Percentiles rank a stretch among this genome's conserved stretches.
These are phyloP conservation scores for Truncatella angustata DNA, from an alignment of 2,329 filamentous ascomycete genomes.

Conservation along the genomic window DNA sequence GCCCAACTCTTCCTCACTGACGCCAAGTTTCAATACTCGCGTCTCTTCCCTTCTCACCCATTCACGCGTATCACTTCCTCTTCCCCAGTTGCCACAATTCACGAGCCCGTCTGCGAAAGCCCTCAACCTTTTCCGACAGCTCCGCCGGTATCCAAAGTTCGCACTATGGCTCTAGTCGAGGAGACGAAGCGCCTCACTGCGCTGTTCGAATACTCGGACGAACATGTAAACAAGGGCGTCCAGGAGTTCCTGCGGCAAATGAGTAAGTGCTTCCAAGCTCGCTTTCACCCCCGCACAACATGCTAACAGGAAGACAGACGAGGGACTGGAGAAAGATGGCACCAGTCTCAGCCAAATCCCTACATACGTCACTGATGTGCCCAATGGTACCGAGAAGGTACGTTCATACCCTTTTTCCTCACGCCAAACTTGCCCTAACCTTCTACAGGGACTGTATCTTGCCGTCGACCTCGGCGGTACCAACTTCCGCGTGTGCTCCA, in stretches of 20 bases:
- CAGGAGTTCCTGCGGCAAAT: conserved; percentile 85
- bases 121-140: conserved; percentile 52
- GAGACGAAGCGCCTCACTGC: conserved; percentile 78
- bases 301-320: conserved; percentile 49
- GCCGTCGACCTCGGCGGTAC: conserved; percentile 97
- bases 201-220: conserved; percentile 81
- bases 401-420: conserved; percentile 10
- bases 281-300: not conserved
- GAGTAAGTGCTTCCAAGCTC: conserved; percentile 44
- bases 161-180: conserved; percentile 61
- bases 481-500: conserved; percentile 96
- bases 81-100: conserved; percentile 37
- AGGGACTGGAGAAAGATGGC: conserved; percentile 76
- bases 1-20: conserved; percentile 52
- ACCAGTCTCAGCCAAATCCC: conserved; percentile 93
- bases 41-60: conserved; percentile 31
- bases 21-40: conserved; percentile 42
- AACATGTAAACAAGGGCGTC: conserved; percentile 76
- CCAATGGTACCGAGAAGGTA: conserved; percentile 97
- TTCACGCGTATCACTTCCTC: conserved; percentile 37
- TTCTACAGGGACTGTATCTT: conserved; percentile 80
- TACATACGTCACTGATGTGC: conserved; percentile 92
- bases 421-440: not conserved
- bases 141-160: conserved; percentile 52
- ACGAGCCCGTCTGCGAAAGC: conserved; percentile 53